Evolutionary conservation across 2,329 filamentous ascomycete species (phyloP), one percentile per base, ranked within the genome.

Genomic region (Pyrenophora seminiperda): DNA sequence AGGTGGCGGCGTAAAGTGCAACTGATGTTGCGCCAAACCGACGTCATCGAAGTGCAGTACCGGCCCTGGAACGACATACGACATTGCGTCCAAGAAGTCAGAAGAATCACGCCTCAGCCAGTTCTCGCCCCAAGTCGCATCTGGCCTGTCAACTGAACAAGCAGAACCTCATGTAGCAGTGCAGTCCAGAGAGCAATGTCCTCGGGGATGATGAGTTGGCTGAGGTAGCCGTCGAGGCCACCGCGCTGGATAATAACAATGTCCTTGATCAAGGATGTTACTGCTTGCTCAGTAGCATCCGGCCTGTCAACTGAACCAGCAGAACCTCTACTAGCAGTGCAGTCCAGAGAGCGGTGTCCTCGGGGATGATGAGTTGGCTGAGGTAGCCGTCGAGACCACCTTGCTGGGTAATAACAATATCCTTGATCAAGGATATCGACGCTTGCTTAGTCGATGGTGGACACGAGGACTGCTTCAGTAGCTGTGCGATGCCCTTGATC

Each of bases 221-320:
- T 83, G 39, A 97, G 85, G 64, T 89, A 90, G 13, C 90, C 84
- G 0, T 89, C 83, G 5, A 99, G 78, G 1, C 92, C 91, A 6
- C 93, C 93, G 53, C 87, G 88, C 67, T 96, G 90, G 3, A 93
- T 90, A 18, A 88, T 82, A 2, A 96, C 88, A 55, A 97, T 81
- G 61, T 94, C 91, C 63, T 93, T 90, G 9, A 97, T 78, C 7
- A 99, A 76, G 17, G 85, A 85, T 52, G 97, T 83, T 1, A 90
- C 83, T 2, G 91, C 90, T 70, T 96, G 91, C 74, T 96, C 97
- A 32, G 90, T 93, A n/a, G n/a, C n/a, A n/a, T n/a, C n/a, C n/a
- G n/a, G n/a, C n/a, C n/a, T n/a, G n/a, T n/a, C n/a, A n/a, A n/a
- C n/a, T n/a, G n/a, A n/a, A n/a, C n/a, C n/a, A n/a, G n/a, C n/a